phyloP scores from a whole-genome alignment of 2,329 filamentous ascomycete species.

The Dothidotthia symphoricarpi region DNA sequence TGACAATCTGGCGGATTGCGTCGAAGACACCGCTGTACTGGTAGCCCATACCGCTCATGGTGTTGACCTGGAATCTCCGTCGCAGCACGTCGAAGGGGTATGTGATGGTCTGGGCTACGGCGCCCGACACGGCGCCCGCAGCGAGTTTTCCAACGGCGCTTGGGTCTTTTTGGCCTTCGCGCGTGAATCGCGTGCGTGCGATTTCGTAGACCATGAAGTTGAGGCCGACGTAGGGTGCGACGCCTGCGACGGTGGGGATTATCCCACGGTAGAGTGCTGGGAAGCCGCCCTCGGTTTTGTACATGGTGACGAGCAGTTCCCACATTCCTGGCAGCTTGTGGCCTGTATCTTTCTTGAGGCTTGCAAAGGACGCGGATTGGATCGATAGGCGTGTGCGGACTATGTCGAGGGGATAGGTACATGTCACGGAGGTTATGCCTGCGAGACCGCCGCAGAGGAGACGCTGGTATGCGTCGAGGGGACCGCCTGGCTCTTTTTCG shows the following conservation, averaged over 20 bases:
- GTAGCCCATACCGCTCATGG: slow-evolving; percentile 98
- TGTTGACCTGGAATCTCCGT: slow-evolving; percentile 96
- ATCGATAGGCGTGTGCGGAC: slow-evolving; percentile 94
- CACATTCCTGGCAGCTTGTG: slow-evolving; percentile 86
- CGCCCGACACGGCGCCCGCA: slow-evolving; percentile 91
- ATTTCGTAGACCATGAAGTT: slow-evolving; percentile 99
- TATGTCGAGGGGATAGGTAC: slow-evolving; percentile 96
- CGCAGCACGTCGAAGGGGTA: slow-evolving; percentile 97
- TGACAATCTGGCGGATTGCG: slow-evolving; percentile 76
- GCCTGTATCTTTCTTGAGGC: slow-evolving; percentile 53
- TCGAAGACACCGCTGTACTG: slow-evolving; percentile 86
- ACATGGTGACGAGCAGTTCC: slow-evolving; percentile 77
- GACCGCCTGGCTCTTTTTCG: slow-evolving; percentile 70
- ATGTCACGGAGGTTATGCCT: slow-evolving; percentile 90
- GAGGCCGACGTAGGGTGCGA: slow-evolving; percentile 93
- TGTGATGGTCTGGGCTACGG: slow-evolving; percentile 94
- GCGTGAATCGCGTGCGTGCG: slow-evolving; percentile 78
- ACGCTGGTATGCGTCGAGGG: slow-evolving; percentile 70
- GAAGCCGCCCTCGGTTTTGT: slow-evolving; percentile 84
- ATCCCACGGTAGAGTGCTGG: slow-evolving; percentile 90
- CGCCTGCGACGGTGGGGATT: slow-evolving; percentile 87
- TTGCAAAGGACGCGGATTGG: slow-evolving; percentile 91
- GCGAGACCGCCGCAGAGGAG: slow-evolving; percentile 88
- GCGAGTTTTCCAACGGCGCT: slow-evolving; percentile 75
- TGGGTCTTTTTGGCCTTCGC: slow-evolving; percentile 83